Percentiles rank a stretch among this genome's conserved stretches.
Evolutionary conservation across 352 stramenopile genomes (phyloP).

Genomic region (Elongisporangium undulatum): DNA sequence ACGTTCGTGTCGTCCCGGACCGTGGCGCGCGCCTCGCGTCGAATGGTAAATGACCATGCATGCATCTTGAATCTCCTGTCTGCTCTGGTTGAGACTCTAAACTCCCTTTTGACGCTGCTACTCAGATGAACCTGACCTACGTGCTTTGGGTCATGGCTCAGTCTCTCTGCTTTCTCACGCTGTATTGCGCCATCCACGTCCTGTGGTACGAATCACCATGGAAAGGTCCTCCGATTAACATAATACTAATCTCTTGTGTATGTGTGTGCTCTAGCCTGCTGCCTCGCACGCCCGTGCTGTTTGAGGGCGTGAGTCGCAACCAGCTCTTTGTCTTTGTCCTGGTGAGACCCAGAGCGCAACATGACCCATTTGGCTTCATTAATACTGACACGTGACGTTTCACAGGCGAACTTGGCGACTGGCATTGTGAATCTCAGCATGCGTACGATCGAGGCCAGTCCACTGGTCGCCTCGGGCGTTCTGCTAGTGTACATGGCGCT

Average conservation of each 20-base stretch:
- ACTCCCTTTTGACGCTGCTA: not conserved
- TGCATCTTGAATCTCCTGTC: not conserved
- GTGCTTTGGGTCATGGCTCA: slow-evolving; percentile 74
- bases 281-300: slow-evolving; percentile 59
- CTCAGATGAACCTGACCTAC: slow-evolving; percentile 76
- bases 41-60: slow-evolving; percentile 40
- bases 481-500: slow-evolving; percentile 62
- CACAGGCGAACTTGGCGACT: slow-evolving; percentile 72
- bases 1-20: slow-evolving; percentile 58
- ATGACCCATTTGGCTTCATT: not conserved
- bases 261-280: slow-evolving; percentile 35
- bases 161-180: slow-evolving; percentile 46
- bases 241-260: not conserved
- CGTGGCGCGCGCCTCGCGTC: slow-evolving; percentile 55
- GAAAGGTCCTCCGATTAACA: not conserved
- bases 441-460: slow-evolving; percentile 67
- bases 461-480: slow-evolving; percentile 29
- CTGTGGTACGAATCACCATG: slow-evolving; percentile 37
- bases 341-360: slow-evolving; percentile 20
- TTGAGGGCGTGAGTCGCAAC: slow-evolving; percentile 72
- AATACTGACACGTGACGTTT: not conserved
- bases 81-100: not conserved
- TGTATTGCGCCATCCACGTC: slow-evolving; percentile 57
- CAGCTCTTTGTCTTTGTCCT: slow-evolving; percentile 84
- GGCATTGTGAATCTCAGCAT: slow-evolving; percentile 77